These are phyloP conservation scores for Auriscalpium vulgare DNA, from an alignment of 768 basidiomycete species.

Conservation along the genomic window DNA sequence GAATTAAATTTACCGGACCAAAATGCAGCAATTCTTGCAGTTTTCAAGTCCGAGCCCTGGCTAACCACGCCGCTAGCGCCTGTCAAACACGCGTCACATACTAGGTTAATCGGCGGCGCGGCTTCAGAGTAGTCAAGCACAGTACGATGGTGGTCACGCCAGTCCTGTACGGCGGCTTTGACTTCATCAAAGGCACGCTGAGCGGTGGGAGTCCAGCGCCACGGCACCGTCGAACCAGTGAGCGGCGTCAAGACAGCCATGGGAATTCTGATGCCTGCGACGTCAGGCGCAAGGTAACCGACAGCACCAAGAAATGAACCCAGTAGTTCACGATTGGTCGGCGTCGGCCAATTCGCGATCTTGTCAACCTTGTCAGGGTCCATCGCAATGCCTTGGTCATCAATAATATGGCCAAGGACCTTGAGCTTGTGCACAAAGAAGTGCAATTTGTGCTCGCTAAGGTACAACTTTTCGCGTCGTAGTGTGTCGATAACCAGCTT, in stretches of 20 bases:
- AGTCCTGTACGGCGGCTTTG: conserved; percentile 14
- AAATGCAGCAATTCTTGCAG: conserved; percentile 16
- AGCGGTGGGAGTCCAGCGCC: too few species aligned
- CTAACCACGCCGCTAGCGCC: conserved; percentile 16
- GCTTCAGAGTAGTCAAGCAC: conserved; percentile 17
- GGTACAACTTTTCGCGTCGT: conserved; percentile 13
- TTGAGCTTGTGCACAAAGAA: conserved; percentile 16
- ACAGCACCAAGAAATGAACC: conserved; percentile 27
- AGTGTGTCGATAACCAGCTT: conserved; percentile 9
- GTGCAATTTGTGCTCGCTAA: conserved; percentile 17
- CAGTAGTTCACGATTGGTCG: conserved; percentile 25
- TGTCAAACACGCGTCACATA: conserved; percentile 18
- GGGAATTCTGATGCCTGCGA: conserved; percentile 26
- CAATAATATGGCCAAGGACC: conserved; percentile 27
- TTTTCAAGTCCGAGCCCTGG: conserved; percentile 17
- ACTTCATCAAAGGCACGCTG: conserved; percentile 21
- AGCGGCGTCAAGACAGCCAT: conserved; percentile 26
- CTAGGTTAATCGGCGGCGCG: conserved; percentile 17
- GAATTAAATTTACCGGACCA: conserved; percentile 23
- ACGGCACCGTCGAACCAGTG: conserved; percentile 1
- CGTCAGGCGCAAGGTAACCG: conserved; percentile 28
- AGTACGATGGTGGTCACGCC: conserved; percentile 13
- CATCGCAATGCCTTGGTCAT: conserved; percentile 33
- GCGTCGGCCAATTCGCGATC: conserved; percentile 23
- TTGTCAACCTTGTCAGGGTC: conserved; percentile 36